Conservation (phyloP, 2,329 filamentous ascomycete species). For the Fusarium sp. region DNA sequence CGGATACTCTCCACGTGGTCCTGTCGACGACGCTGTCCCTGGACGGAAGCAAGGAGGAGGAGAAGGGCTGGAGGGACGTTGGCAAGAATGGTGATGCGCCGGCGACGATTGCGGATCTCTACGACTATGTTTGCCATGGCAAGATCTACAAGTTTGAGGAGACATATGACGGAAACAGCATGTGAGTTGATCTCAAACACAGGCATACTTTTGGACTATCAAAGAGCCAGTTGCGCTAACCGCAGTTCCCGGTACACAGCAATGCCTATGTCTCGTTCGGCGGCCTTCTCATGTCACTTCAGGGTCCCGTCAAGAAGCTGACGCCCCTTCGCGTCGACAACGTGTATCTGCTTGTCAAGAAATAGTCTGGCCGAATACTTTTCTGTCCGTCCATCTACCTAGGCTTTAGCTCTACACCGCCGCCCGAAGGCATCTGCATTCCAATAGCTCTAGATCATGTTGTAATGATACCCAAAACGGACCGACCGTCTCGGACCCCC, state of each 20-base stretch:
- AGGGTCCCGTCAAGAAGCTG: constrained; percentile 96
- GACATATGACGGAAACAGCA: constrained; percentile 80
- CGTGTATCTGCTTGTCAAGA: constrained; percentile 94
- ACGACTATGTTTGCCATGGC: constrained; percentile 88
- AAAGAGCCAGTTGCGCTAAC: constrained; percentile 22
- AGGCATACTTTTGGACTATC: neutral
- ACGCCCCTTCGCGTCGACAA: constrained; percentile 92
- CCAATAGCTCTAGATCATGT: constrained; percentile 36
- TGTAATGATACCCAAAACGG: constrained; percentile 44
- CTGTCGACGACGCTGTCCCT: constrained; percentile 87
- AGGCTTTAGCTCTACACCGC: constrained; percentile 19
- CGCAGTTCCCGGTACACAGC: constrained; percentile 60
- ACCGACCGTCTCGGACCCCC: constrained; percentile 16
- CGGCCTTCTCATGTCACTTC: constrained; percentile 87
- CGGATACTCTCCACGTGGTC: constrained; percentile 83
- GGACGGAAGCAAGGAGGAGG: constrained; percentile 84
- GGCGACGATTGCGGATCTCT: constrained; percentile 79
- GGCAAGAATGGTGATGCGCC: constrained; percentile 65
- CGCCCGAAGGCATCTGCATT: constrained; percentile 18
- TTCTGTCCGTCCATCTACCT: constrained; percentile 18
- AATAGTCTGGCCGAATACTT: constrained; percentile 61
- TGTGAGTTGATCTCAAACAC: constrained; percentile 63
- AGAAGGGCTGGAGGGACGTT: constrained; percentile 85
- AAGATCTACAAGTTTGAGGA: constrained; percentile 93
- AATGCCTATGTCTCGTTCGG: constrained; percentile 96